Base-by-base conservation (phyloP, 2,329 filamentous ascomycete genomes). In the Cercospora zeae-maydis region DNA sequence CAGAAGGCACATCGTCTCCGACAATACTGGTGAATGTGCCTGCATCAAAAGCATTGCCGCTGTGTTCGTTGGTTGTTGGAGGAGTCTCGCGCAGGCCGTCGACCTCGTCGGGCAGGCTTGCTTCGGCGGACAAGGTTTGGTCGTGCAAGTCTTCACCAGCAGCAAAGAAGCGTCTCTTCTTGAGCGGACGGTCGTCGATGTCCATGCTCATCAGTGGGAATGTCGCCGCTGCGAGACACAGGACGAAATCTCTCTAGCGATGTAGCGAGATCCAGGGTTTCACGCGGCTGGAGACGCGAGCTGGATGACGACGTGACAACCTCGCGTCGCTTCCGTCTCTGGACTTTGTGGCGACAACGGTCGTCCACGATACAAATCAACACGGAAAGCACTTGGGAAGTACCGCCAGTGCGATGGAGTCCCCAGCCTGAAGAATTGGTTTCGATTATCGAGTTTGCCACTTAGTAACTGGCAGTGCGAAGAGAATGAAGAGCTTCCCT, bases 91-190 rank as follows among this genome's bases (percentile, higher is more conserved):
- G 74, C 59, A 75, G 71, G 60, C 74, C 69, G 55, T 73, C 65
- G 19, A 69, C 51, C 37, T 75, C 70, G 54, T 77, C 72, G n/a
- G 72, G 72, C 16, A 72, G 70, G 19, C 74, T 74, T 2, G 74
- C 67, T 51, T 74, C 70, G 24, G 71, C 61, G 13, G 69, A 66
- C 31, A 74, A 67, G 10, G 72, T 69, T 31, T 64, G 57, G 42
- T 74, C 67, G 47, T 68, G 53, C 52, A 63, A 60, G 10, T 77
- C 75, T 6, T 77, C 75, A 30, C 83, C 80, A 49, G 86, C 83
- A 14, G 81, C 78, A 68, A 88, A 88, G 75, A 88, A 88, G 30
- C 86, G 82, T 64, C 84, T 80, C 75, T 86, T 87, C 75, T 88
- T 88, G 24, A 76, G 74, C 4, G 86, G 86, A 19, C 83, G 77